phyloP scores from a whole-genome alignment of 2,329 filamentous ascomycete genomes.

The Fusarium subtropicale region DNA sequence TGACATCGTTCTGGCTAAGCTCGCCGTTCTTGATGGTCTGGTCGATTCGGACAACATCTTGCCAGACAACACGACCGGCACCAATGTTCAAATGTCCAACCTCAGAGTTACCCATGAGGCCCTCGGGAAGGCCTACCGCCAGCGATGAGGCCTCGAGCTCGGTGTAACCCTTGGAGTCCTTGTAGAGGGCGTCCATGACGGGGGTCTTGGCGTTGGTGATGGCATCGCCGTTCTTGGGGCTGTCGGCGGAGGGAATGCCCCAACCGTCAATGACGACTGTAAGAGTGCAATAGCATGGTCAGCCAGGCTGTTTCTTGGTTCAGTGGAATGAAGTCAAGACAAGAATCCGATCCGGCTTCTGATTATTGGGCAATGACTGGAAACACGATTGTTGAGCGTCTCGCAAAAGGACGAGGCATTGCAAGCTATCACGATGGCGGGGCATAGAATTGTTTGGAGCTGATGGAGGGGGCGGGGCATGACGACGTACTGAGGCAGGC shows the following conservation, averaged over 20 bases:
- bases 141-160: slow-evolving; percentile 96
- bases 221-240: slow-evolving; percentile 90
- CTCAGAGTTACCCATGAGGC: slow-evolving; percentile 98
- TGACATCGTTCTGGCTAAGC: slow-evolving; percentile 78
- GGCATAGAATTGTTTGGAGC: slow-evolving; percentile 41
- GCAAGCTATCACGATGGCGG: slow-evolving; percentile 34
- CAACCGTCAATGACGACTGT: slow-evolving; percentile 98
- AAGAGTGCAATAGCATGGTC: slow-evolving; percentile 64
- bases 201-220: slow-evolving; percentile 94
- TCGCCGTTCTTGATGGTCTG: slow-evolving; percentile 88
- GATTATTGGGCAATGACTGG: slow-evolving; percentile 17
- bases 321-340: slow-evolving; percentile 63
- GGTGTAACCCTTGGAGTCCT: slow-evolving; percentile 84
- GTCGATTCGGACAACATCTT: slow-evolving; percentile 97
- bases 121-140: slow-evolving; percentile 94
- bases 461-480: slow-evolving; percentile 47
- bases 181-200: slow-evolving; percentile 91
- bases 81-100: slow-evolving; percentile 99
- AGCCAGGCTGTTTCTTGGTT: slow-evolving; percentile 70
- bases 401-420: slow-evolving; percentile 31
- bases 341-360: slow-evolving; percentile 55
- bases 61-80: slow-evolving; percentile 97
- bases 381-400: slow-evolving; percentile 41
- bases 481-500: slow-evolving; percentile 69
- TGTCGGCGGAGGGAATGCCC: slow-evolving; percentile 85